phyloP scores from a whole-genome alignment of 2,329 filamentous ascomycete species.

The Penicillium sp. region DNA sequence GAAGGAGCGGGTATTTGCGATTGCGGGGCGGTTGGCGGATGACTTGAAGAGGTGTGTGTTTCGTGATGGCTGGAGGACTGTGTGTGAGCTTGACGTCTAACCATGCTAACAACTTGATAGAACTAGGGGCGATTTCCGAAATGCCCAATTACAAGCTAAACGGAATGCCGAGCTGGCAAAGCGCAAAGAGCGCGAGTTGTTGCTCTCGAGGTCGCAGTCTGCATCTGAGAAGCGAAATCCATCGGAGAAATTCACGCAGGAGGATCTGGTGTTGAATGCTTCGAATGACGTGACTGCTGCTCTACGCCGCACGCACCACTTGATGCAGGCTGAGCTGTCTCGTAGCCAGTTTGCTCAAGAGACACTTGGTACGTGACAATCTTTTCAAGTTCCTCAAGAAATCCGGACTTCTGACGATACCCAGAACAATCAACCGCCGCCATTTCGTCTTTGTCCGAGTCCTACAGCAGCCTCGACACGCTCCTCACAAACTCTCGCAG shows the following conservation, averaged over 20 bases:
- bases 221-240: constrained; percentile 32
- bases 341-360: constrained; percentile 88
- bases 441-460: constrained; percentile 76
- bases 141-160: constrained; percentile 78
- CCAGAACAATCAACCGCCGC: constrained; percentile 75
- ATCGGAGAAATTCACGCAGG: constrained; percentile 62
- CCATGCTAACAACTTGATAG: constrained; percentile 36
- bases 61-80: not conserved
- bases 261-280: constrained; percentile 72
- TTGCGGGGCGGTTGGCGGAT: constrained; percentile 65
- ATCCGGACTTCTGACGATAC: constrained; percentile 2
- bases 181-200: constrained; percentile 72
- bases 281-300: constrained; percentile 82
- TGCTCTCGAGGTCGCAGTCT: constrained; percentile 60
- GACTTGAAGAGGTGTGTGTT: constrained; percentile 70
- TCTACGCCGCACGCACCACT: constrained; percentile 79
- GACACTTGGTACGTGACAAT: constrained; percentile 59
- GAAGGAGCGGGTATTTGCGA: constrained; percentile 66
- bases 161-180: constrained; percentile 72
- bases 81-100: not conserved
- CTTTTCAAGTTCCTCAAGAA: not conserved
- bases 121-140: constrained; percentile 70
- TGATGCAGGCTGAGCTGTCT: constrained; percentile 81
- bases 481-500: constrained; percentile 74
- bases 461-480: constrained; percentile 76